Base-by-base conservation (phyloP, 192 early-diverging fungal species). In the Phycomyces nitens region DNA sequence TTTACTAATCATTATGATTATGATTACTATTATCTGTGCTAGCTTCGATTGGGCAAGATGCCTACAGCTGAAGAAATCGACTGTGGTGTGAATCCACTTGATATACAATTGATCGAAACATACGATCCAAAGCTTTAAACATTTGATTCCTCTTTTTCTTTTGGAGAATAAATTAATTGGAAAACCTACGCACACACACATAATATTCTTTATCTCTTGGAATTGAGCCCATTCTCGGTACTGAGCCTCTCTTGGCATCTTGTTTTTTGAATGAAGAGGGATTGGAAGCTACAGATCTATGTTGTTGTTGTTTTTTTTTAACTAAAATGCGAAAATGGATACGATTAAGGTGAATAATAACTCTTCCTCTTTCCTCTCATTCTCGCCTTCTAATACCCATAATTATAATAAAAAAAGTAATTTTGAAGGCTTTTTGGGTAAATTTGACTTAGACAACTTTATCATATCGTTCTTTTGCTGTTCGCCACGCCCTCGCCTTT, bases 61-160 rank as follows among this genome's bases (percentile, higher is more conserved):
- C 74, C 74, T 16, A 59, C 74, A 34, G 74, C 70, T n/a, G 43
- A 58, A 14, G 74, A 73, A 10, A 68, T 76, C 11, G 55, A 64
- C 34, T 61, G 68, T 23, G 75, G 68, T 56, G 40, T 56, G 11
- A 49, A 55, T 43, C 53, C 41, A 20, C 27, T 51, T 40, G 60
- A 52, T 38, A 53, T 52, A 39, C 51, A 26, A 14, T 39, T 62
- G 34, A 53, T 23, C 24, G 11, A 53, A 20, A 53, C 11, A 20
- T 22, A 53, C n/a, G 24, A 24, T 53, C 51, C 18, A 23, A 24
- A 22, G 20, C 51, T 23, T 53, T 22, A 53, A 24, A 8, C 51
- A 50, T 50, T 24, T 57, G 38, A n/a, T n/a, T n/a, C n/a, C n/a
- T n/a, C n/a, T n/a, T n/a, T n/a, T n/a, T n/a, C 29, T 7, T 34